Percentiles rank a stretch among this genome's conserved stretches.
Evolutionary conservation across 257 asterid genomes (phyloP).

Genomic region (Verbena officinalis): DNA sequence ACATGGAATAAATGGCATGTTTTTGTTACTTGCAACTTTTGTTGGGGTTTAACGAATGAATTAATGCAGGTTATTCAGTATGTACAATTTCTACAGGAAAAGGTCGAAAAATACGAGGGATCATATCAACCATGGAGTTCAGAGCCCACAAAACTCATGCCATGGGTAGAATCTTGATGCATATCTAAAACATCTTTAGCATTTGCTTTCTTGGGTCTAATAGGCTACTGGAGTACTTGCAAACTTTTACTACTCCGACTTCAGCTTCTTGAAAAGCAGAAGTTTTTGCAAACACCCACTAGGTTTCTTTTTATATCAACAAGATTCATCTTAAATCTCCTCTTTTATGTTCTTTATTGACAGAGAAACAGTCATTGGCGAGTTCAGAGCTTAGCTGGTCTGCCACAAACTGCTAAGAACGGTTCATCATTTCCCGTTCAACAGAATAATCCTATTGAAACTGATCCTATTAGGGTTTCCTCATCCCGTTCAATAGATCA

Average conservation of each 20-base stretch:
- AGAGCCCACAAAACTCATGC: conserved; percentile 78
- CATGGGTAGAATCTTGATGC: conserved; percentile 58
- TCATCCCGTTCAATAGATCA: conserved; percentile 43
- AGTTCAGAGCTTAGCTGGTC: conserved; percentile 42
- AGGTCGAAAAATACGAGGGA: conserved; percentile 68
- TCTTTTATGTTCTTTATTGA: conserved; percentile 7
- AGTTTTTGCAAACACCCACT: too few relatives aligned
- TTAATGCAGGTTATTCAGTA: conserved; percentile 66
- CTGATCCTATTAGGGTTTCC: conserved; percentile 41
- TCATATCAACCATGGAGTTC: conserved; percentile 61
- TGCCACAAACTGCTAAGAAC: conserved; percentile 48
- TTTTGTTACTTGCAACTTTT: background rate
- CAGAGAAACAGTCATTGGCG: conserved; percentile 82
- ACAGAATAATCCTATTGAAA: conserved; percentile 49
- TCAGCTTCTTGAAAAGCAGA: too few relatives aligned
- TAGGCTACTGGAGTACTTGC: too few relatives aligned
- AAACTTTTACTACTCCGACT: too few relatives aligned
- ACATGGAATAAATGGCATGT: background rate
- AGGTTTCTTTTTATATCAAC: too few relatives aligned
- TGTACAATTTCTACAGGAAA: conserved; percentile 62
- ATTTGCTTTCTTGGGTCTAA: conserved; percentile 1
- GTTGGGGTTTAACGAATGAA: conserved; percentile 13
- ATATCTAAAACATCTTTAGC: background rate
- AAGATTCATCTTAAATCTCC: too few relatives aligned
- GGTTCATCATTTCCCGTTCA: conserved; percentile 46